phyloP scores from a whole-genome alignment of 2,329 filamentous ascomycete genomes.

The Colletotrichum sp. region DNA sequence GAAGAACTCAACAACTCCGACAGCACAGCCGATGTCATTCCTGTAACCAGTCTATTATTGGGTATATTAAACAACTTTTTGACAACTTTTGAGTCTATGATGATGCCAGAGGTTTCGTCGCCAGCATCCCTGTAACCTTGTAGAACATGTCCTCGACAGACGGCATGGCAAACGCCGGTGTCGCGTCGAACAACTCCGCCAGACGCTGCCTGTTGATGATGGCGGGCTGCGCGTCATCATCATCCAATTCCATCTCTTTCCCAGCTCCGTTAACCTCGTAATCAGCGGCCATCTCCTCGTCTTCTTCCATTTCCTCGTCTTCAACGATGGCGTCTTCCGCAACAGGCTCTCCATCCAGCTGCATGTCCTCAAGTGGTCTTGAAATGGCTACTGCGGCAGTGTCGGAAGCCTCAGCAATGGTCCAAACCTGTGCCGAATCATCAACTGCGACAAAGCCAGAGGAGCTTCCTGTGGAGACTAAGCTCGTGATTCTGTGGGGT shows the following conservation, averaged over 20 bases:
- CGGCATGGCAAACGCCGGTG: slow-evolving; percentile 71
- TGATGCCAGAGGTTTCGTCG: slow-evolving; percentile 53
- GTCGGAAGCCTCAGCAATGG: slow-evolving; percentile 62
- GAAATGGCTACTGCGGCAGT: slow-evolving; percentile 55
- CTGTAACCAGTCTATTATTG: slow-evolving; percentile 16
- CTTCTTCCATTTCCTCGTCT: slow-evolving; percentile 33
- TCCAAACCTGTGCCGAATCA: slow-evolving; percentile 74
- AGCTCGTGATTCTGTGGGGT: slow-evolving; percentile 64
- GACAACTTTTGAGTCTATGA: slow-evolving; percentile 19
- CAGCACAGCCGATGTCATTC: not conserved
- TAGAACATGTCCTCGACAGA: slow-evolving; percentile 79
- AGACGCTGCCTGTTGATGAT: slow-evolving; percentile 73
- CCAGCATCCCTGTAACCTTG: slow-evolving; percentile 69
- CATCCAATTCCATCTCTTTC: slow-evolving; percentile 50
- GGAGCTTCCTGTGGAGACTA: slow-evolving; percentile 67
- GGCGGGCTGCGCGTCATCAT: slow-evolving; percentile 56
- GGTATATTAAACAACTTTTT: slow-evolving; percentile 19
- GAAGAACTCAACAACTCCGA: not conserved
- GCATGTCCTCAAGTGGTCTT: slow-evolving; percentile 59
- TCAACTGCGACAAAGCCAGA: slow-evolving; percentile 80
- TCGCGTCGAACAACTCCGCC: slow-evolving; percentile 71
- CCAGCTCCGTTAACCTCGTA: slow-evolving; percentile 37
- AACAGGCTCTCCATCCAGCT: slow-evolving; percentile 36
- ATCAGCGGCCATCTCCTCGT: slow-evolving; percentile 45
- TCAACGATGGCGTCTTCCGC: slow-evolving; percentile 27